These are phyloP conservation scores for Trypanosoma melophagium DNA, from an alignment of 208 protist species.

Conservation along the genomic window DNA sequence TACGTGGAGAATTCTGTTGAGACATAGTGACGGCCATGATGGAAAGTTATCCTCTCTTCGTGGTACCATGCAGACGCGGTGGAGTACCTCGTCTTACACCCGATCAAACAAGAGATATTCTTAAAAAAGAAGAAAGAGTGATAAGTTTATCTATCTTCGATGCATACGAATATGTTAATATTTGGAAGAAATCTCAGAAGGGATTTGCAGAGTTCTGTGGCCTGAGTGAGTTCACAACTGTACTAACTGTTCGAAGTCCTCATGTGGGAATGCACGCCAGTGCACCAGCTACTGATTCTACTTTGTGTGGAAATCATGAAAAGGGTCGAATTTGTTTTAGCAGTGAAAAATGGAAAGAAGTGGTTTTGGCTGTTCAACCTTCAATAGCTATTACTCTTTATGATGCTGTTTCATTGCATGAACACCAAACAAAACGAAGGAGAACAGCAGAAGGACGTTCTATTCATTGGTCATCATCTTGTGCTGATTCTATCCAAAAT, in stretches of 20 bases:
- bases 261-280: constrained; percentile 66
- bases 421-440: constrained; percentile 41
- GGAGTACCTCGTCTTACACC: constrained; percentile 69
- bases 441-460: constrained; percentile 39
- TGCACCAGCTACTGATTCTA: constrained; percentile 44
- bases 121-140: constrained; percentile 56
- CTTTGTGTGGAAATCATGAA: constrained; percentile 60
- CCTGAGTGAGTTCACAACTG: constrained; percentile 47
- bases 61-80: constrained; percentile 60
- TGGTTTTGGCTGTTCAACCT: constrained; percentile 52
- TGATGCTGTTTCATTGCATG: constrained; percentile 54
- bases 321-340: constrained; percentile 57
- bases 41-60: constrained; percentile 36
- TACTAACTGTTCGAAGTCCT: constrained; percentile 62
- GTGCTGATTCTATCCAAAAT: constrained; percentile 7
- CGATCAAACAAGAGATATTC: constrained; percentile 54
- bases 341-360: constrained; percentile 50
- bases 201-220: constrained; percentile 60
- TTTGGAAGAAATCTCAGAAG: constrained; percentile 40
- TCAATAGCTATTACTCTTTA: constrained; percentile 47
- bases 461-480: constrained; percentile 32
- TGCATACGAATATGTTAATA: constrained; percentile 48
- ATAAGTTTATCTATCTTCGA: constrained; percentile 72
- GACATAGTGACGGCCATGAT: constrained; percentile 1
- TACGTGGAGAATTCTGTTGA: too few relatives aligned